Conservation (phyloP, 225 moss, liverwort and hornwort genomes). For the Pseudisothecium myosuroides region DNA sequence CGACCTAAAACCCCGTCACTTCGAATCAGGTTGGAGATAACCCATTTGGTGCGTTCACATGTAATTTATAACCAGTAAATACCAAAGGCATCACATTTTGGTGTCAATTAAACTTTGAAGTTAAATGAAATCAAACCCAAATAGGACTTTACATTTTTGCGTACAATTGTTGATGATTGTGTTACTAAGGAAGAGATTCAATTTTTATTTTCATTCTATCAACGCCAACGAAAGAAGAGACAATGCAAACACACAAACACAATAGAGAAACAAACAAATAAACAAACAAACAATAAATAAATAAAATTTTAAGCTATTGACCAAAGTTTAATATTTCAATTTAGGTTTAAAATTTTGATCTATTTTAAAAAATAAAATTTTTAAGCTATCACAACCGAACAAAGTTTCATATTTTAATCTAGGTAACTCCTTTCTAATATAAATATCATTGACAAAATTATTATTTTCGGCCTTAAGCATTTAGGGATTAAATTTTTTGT, state of each 20-base stretch:
- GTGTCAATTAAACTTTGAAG: background rate
- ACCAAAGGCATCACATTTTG: background rate
- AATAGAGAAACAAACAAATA: background rate
- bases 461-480: background rate
- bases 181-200: background rate
- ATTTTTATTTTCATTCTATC: background rate
- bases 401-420: background rate
- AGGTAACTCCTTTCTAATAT: accelerated
- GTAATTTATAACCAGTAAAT: background rate
- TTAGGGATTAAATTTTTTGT: background rate
- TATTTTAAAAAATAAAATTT: too few species aligned
- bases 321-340: too few species aligned
- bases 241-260: background rate
- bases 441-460: background rate
- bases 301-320: too few species aligned
- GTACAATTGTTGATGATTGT: background rate
- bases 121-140: background rate
- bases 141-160: accelerated
- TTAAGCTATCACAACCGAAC: too few species aligned
- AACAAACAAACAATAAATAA: too few species aligned
- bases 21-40: background rate
- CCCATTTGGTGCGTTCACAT: background rate
- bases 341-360: too few species aligned
- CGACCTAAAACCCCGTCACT: background rate
- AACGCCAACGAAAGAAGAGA: accelerated